Evolutionary conservation across 2,329 filamentous ascomycete species (phyloP).

Genomic region (Allantophomopsis cytisporea): DNA sequence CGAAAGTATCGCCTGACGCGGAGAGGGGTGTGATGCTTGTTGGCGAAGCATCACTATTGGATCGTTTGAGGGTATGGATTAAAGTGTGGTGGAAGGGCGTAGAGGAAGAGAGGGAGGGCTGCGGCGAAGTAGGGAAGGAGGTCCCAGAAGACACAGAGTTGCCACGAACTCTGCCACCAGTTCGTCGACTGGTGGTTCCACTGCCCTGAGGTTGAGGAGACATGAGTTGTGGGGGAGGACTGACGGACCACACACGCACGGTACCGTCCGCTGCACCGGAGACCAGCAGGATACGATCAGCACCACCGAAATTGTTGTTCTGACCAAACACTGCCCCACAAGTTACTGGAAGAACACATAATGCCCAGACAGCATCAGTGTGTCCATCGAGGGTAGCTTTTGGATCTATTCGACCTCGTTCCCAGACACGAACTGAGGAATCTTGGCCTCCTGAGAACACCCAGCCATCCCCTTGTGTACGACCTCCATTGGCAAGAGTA

Average conservation of each 20-base stretch:
- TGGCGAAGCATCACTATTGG: conserved; percentile 58
- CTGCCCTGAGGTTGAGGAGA: conserved; percentile 44
- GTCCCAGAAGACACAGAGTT: conserved; percentile 93
- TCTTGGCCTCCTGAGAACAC: conserved; percentile 97
- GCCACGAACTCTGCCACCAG: conserved; percentile 65
- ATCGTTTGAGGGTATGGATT: conserved; percentile 70
- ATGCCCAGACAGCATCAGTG: conserved; percentile 89
- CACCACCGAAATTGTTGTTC: conserved; percentile 58
- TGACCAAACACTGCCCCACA: conserved; percentile 70
- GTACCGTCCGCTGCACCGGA: conserved; percentile 86
- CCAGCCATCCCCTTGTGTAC: conserved; percentile 88
- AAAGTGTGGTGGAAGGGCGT: conserved; percentile 82
- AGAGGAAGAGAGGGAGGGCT: conserved; percentile 72
- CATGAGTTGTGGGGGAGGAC: conserved; percentile 72
- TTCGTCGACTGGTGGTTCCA: conserved; percentile 42
- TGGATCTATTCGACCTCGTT: conserved; percentile 83
- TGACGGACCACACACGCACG: conserved; percentile 90
- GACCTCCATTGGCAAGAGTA: conserved; percentile 79
- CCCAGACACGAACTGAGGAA: conserved; percentile 87
- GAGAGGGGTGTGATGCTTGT: conserved; percentile 91
- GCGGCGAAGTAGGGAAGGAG: conserved; percentile 79
- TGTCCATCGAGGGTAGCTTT: conserved; percentile 92
- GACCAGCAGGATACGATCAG: conserved; percentile 79
- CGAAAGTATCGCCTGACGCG: conserved; percentile 71
- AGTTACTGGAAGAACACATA: conserved; percentile 82